Conservation (phyloP, 768 basidiomycete species). For the Boletus vermiculosoides region DNA sequence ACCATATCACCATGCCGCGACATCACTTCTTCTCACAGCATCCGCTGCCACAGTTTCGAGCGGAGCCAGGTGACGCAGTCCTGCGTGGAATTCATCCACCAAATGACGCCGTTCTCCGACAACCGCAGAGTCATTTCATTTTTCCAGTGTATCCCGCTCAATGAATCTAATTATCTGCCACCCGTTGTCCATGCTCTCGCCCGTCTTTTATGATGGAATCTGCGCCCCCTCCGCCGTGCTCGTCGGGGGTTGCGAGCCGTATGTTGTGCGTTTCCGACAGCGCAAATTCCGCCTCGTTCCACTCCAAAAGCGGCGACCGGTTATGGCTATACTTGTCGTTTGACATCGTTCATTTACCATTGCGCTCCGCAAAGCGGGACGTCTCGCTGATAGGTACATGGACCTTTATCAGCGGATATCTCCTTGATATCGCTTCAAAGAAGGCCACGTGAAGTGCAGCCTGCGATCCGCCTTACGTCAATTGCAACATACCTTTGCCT, state of each 20-base stretch:
- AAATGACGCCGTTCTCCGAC: constrained; percentile 26
- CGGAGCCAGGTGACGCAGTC: constrained; percentile 9
- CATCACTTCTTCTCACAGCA: constrained; percentile 11
- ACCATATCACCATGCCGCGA: constrained; percentile 5
- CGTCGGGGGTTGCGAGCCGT: constrained; percentile 15
- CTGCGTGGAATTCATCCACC: constrained; percentile 25
- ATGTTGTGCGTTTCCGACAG: constrained; percentile 3
- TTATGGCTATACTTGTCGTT: not conserved
- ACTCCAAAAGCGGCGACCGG: constrained; percentile 1
- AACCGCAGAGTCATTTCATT: constrained; percentile 30
- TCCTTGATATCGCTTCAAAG: constrained; percentile 21
- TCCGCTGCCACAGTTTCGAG: constrained; percentile 8
- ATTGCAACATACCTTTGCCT: constrained; percentile 29
- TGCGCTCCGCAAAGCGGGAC: not conserved
- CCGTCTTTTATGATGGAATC: constrained; percentile 13
- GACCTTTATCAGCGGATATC: constrained; percentile 31
- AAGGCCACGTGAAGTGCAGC: constrained; percentile 18
- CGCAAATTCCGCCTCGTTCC: constrained; percentile 2
- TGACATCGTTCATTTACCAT: not conserved
- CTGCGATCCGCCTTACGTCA: constrained; percentile 31
- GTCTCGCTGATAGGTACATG: constrained; percentile 12
- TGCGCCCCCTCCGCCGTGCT: constrained; percentile 15
- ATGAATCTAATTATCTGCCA: constrained; percentile 32
- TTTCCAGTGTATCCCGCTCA: constrained; percentile 19
- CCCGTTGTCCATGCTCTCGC: constrained; percentile 26